Percentiles rank a stretch among this genome's conserved stretches.
Evolutionary conservation across 208 protist genomes (phyloP).

Genomic region (Herpetomonas samuelpessoai): DNA sequence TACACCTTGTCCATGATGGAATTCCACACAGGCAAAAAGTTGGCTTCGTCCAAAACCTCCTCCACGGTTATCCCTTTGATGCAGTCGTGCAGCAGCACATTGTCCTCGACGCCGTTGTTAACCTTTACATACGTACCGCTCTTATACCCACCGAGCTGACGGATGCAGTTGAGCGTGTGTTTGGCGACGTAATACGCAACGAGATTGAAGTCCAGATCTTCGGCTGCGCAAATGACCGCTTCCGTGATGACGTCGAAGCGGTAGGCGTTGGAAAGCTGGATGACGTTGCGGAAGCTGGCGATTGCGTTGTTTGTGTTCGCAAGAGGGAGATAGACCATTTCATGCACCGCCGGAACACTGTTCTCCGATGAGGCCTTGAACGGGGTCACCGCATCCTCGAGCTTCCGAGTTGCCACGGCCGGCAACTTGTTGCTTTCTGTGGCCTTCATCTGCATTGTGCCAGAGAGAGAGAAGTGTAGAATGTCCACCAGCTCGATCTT

Average conservation of each 20-base stretch:
- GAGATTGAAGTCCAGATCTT: constrained; percentile 85
- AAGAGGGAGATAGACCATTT: constrained; percentile 68
- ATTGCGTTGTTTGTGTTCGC: constrained; percentile 68
- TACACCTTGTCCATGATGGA: constrained; percentile 80
- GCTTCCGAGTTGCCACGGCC: constrained; percentile 13
- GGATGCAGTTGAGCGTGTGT: constrained; percentile 89
- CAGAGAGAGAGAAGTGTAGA: constrained; percentile 89
- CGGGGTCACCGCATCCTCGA: constrained; percentile 30
- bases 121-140: constrained; percentile 88
- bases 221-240: constrained; percentile 61
- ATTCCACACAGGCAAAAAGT: constrained; percentile 51
- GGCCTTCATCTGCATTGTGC: constrained; percentile 64
- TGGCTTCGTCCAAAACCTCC: constrained; percentile 50
- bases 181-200: constrained; percentile 92
- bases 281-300: constrained; percentile 84
- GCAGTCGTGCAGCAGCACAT: constrained; percentile 85
- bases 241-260: constrained; percentile 84
- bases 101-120: constrained; percentile 86
- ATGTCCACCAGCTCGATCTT: constrained; percentile 92
- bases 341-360: constrained; percentile 27
- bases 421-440: constrained; percentile 20
- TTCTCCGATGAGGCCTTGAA: constrained; percentile 13
- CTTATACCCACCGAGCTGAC: constrained; percentile 89
- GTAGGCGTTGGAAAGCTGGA: constrained; percentile 73
- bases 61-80: constrained; percentile 61